Evolutionary conservation across 129 eudicot species (phyloP), one percentile per base, ranked within the genome.

Genomic region (Lactuca sativa): DNA sequence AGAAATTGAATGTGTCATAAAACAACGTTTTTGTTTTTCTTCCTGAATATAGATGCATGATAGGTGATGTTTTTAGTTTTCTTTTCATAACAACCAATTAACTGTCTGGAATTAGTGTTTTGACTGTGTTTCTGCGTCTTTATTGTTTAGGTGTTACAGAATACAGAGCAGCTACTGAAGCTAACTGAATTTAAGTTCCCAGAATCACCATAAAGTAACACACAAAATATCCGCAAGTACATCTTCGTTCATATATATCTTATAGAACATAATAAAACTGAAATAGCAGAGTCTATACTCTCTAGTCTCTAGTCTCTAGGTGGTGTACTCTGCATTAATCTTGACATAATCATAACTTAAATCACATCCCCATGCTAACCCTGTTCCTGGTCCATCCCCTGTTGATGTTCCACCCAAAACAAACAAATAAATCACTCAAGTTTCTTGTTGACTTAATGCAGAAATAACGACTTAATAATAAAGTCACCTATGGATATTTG

Each of bases 271-370:
- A 57, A 25, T 25, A 25, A 25, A 59, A 9, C 7, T 0, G 7
- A 5, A 57, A 51, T 18, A 15, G 60, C 17, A n/a, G 64, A 17
- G 16, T 56, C n/a, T 12, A 4, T 16, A 61, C 0, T 58, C 64
- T 55, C 73, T 81, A 90, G 11, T 18, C n/a, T 11, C n/a, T 16
- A 61, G 0, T 31, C 64, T 55, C 73, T 81, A 90, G 11, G 96
- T 86, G 48, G 96, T 90, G 81, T 90, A 90, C 80, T 85, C 90
- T 0, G 97, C 97, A 16, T 91, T 91, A 62, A 88, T 91, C 81
- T 91, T 91, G 25, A 91, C 97, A 80, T 91, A 91, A 77, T 91
- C 97, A 59, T 91, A 88, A 67, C 97, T 92, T 59, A 92, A 71
- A 68, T 92, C 95, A 77, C 96, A 92, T 7, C 96, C 98, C 98